These are phyloP conservation scores for Mortierella alpina DNA, from an alignment of 192 early-diverging fungal species.

Conservation along the genomic window DNA sequence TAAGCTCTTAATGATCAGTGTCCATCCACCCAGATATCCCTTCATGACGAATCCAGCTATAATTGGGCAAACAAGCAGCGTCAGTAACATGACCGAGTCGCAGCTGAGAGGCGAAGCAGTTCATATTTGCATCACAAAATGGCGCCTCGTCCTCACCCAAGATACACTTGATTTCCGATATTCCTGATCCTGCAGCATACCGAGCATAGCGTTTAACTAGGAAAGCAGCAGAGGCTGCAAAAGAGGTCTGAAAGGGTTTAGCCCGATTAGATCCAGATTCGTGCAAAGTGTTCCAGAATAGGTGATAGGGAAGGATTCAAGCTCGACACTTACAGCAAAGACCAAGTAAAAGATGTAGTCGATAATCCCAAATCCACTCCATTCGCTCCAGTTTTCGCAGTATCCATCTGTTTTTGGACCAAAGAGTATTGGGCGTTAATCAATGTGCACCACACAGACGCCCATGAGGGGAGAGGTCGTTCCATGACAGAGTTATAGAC, in stretches of 20 bases:
- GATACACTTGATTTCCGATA: conserved; percentile 91
- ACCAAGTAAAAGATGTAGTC: conserved; percentile 85
- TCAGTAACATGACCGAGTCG: background rate
- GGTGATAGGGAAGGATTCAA: background rate
- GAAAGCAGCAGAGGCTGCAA: conserved; percentile 79
- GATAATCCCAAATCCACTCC: conserved; percentile 69
- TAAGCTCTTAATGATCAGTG: conserved; percentile 91
- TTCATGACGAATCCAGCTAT: conserved; percentile 93
- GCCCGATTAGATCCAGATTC: background rate
- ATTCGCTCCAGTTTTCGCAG: conserved; percentile 79
- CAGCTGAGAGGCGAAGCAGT: background rate
- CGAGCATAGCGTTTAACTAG: conserved; percentile 83
- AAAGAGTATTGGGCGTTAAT: background rate
- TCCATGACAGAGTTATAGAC: background rate
- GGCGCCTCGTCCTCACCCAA: conserved; percentile 53
- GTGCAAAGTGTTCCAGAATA: background rate
- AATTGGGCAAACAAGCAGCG: background rate
- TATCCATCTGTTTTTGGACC: conserved; percentile 56
- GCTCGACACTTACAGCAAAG: conserved; percentile 62
- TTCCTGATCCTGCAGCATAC: conserved; percentile 94
- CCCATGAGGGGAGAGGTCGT: background rate
- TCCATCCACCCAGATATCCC: conserved; percentile 92
- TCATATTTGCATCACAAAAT: background rate
- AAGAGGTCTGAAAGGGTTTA: conserved; percentile 59
- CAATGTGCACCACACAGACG: background rate